Evolutionary conservation across 345 rosid species (phyloP), one percentile per base, ranked within the genome.

Genomic region (Lepidium didymum): DNA sequence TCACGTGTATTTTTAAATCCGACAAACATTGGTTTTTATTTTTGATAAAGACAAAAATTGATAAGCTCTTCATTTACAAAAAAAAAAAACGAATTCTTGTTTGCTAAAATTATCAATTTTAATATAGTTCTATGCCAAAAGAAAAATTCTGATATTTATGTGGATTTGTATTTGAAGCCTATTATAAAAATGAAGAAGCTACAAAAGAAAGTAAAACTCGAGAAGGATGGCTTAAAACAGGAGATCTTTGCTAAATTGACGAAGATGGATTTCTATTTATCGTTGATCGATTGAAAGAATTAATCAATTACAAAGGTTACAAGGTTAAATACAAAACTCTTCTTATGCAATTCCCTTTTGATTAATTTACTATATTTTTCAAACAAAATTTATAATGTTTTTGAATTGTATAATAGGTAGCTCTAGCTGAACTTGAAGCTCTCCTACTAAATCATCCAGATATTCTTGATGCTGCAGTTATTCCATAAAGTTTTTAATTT

Each of bases 291-390:
- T 56, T 92, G 68, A 90, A 90, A 80, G 98, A 92, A 77, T 80
- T 92, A 33, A 92, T 92, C 56, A 92, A 90, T 74, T 92, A 92
- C 79, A 92, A 86, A 54, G 98, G 91, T n/a, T 90, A 86, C 62
- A 93, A 90, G 96, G 98, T 92, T 46, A 59, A 0, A 23, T 3
- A 21, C 2, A 2, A 16, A 29, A 5, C n/a, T 11, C 5, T 31
- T 33, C 3, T 14, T 34, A 10, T 33, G 7, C 10, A 5, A 35
- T 37, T 9, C 3, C 0, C 8, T 13, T 54, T 6, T 4, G 3
- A 8, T 21, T 57, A 1, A 10, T 56, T 37, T 19, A 18, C 29
- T 4, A 36, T n/a, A 46, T 19, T 7, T 19, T 6, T 6, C 19
- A 47, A 13, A 11, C 14, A 27, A 0, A 5, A 29, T 5, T 29